Percentiles rank a stretch among this genome's conserved stretches.
phyloP scores from a whole-genome alignment of 139 green algal genomes.

The Pycnococcus provasolii region DNA sequence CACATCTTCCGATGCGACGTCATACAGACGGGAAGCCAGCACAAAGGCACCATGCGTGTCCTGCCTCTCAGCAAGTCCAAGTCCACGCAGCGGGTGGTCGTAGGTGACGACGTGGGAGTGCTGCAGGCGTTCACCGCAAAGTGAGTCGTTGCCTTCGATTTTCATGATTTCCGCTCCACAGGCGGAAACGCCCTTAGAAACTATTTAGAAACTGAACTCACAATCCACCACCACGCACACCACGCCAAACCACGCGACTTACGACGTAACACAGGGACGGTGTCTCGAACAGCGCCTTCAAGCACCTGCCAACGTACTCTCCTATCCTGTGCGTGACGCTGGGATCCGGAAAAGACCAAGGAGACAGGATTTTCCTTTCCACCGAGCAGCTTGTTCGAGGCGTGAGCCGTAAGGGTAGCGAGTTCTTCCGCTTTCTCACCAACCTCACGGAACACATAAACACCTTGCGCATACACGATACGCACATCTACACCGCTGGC shows the following conservation, averaged over 20 bases:
- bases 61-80: slow-evolving; percentile 48
- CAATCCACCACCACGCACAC: no score
- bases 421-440: slow-evolving; percentile 67
- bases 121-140: slow-evolving; percentile 52
- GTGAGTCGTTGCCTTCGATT: slow-evolving; percentile 31
- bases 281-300: slow-evolving; percentile 34
- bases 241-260: no score
- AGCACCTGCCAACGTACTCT: slow-evolving; percentile 20
- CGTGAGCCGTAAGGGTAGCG: slow-evolving; percentile 40
- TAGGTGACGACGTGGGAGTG: slow-evolving; percentile 49
- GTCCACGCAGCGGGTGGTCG: slow-evolving; percentile 50
- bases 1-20: neutral
- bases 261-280: no score
- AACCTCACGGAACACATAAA: slow-evolving; percentile 32
- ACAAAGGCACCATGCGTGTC: slow-evolving; percentile 33
- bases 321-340: slow-evolving; percentile 38
- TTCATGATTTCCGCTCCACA: no score
- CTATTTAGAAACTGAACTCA: no score
- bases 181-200: no score
- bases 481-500: slow-evolving; percentile 23
- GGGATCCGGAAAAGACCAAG: slow-evolving; percentile 33
- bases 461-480: slow-evolving; percentile 18
- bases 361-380: slow-evolving; percentile 53
- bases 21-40: neutral
- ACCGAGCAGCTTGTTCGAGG: slow-evolving; percentile 13